These are phyloP conservation scores for Paspalum vaginatum DNA, from an alignment of 176 grass and related monocot genomes.

Conservation along the genomic window DNA sequence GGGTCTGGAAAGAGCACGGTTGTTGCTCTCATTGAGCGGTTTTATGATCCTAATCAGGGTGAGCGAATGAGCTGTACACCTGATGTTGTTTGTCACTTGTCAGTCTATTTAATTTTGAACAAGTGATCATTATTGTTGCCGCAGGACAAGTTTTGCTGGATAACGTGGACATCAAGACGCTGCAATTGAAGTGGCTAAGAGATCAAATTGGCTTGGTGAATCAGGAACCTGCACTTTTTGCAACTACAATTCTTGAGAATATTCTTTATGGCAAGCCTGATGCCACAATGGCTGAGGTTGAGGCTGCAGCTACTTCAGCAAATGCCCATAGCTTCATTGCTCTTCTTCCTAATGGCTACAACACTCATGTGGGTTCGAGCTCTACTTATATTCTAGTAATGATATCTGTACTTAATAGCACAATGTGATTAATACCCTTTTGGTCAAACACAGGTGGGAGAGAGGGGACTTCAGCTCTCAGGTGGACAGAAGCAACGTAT, in stretches of 20 bases:
- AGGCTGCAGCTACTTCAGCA: constrained; percentile 68
- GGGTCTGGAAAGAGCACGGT: constrained; percentile 92
- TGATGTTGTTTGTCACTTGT: not conserved
- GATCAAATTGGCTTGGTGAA: constrained; percentile 89
- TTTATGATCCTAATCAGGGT: constrained; percentile 94
- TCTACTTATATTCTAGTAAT: not conserved
- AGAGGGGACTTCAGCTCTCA: constrained; percentile 74
- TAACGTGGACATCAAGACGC: constrained; percentile 73
- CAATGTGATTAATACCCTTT: not conserved
- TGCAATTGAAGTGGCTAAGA: constrained; percentile 81
- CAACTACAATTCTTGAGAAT: constrained; percentile 86
- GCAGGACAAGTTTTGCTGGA: constrained; percentile 78
- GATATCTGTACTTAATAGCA: not conserved
- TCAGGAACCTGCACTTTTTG: constrained; percentile 85
- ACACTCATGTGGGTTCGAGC: constrained; percentile 65
- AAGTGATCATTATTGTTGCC: constrained; percentile 6
- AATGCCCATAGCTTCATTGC: constrained; percentile 93
- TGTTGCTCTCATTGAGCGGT: constrained; percentile 78
- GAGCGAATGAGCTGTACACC: not conserved
- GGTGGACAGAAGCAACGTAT: constrained; percentile 87
- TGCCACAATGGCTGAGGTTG: constrained; percentile 72
- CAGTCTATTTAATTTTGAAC: not conserved
- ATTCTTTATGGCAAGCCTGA: constrained; percentile 80
- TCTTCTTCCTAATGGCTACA: constrained; percentile 81
- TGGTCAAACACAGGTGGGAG: constrained; percentile 54